Percentiles rank a stretch among this genome's conserved stretches.
These are phyloP conservation scores for Penicillium paneum DNA, from an alignment of 2,329 filamentous ascomycete species.

Conservation along the genomic window DNA sequence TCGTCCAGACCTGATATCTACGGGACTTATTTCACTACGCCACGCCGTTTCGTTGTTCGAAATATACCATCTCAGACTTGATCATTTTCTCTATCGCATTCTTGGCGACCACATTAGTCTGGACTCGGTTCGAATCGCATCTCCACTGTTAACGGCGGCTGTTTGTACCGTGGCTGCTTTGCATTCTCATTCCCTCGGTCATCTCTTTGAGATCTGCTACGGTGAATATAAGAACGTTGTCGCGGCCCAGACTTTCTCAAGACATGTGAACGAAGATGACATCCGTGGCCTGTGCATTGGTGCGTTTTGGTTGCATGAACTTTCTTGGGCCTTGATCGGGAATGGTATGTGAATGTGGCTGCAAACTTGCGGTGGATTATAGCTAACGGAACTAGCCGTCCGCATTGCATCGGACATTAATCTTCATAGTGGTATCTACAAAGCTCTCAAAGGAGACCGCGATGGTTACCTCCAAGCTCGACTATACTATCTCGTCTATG, in stretches of 20 bases:
- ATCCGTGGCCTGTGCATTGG: constrained; percentile 49
- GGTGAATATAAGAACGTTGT: constrained; percentile 46
- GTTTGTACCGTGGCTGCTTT: constrained; percentile 48
- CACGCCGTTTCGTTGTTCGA: constrained; percentile 44
- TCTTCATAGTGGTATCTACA: constrained; percentile 24
- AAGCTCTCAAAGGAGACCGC: constrained; percentile 21
- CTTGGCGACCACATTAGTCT: constrained; percentile 31
- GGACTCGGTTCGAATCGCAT: constrained; percentile 39
- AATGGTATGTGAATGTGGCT: background rate
- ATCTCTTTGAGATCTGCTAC: constrained; percentile 37
- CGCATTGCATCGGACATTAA: constrained; percentile 24
- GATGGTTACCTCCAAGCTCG: constrained; percentile 24
- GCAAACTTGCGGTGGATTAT: background rate
- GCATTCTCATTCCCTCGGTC: constrained; percentile 33
- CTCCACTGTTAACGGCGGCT: constrained; percentile 44
- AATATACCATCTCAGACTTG: constrained; percentile 45
- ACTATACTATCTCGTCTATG: constrained; percentile 36
- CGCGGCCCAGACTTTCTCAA: constrained; percentile 45
- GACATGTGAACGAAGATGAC: constrained; percentile 44
- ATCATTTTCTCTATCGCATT: constrained; percentile 46
- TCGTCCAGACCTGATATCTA: constrained; percentile 43
- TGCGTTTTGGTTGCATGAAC: constrained; percentile 50
- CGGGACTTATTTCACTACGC: constrained; percentile 42
- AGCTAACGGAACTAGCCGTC: constrained; percentile 16
- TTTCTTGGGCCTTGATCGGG: constrained; percentile 30